Evolutionary conservation across 192 early-diverging fungal species (phyloP), one percentile per base, ranked within the genome.

Genomic region (Diversispora eburnea): DNA sequence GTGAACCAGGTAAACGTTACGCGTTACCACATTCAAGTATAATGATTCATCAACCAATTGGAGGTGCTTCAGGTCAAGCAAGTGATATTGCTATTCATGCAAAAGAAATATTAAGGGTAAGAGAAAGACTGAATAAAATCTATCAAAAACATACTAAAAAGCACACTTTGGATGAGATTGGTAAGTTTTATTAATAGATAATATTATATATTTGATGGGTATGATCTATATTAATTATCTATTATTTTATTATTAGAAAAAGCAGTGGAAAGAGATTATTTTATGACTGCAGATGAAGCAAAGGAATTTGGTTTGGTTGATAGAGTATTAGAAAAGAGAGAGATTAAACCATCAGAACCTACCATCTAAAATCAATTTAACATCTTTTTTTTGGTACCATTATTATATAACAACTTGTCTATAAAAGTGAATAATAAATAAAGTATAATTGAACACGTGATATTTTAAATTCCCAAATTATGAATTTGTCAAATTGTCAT

Each of bases 11-110:
- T 19, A 91, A 93, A 60, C 79, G 97, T 43, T 92, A 88, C 56
- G 84, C 94, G 22, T 79, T 99, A 17, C 96, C 96, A 9, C 92
- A 99, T 78, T 89, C 95, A 6, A 86, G 90, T 3, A 90, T 99
- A 25, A 99, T 98, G 97, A 91, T 99, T 58, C 97, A 99, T 78
- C 97, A 99, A 80, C 97, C 97, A 25, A 94, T 90, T 45, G 97
- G 97, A 22, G 95, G 95, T 8, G 95, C 97, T 8, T 82, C 88
- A 49, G 95, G 95, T 33, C 97, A 97, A 80, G 95, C 97, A 0
- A 91, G 90, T 39, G 97, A 99, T 74, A 98, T 99, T 77, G 96
- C 94, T 6, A 99, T 98, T 63, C 97, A 99, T 74, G 95, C 95
- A 0, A 81, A 93, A 6, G 96, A 99, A 82, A 99, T 99, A 48